Percentiles rank a stretch among this genome's conserved stretches.
Evolutionary conservation across 768 basidiomycete species (phyloP).

Genomic region (Suillus decipiens): DNA sequence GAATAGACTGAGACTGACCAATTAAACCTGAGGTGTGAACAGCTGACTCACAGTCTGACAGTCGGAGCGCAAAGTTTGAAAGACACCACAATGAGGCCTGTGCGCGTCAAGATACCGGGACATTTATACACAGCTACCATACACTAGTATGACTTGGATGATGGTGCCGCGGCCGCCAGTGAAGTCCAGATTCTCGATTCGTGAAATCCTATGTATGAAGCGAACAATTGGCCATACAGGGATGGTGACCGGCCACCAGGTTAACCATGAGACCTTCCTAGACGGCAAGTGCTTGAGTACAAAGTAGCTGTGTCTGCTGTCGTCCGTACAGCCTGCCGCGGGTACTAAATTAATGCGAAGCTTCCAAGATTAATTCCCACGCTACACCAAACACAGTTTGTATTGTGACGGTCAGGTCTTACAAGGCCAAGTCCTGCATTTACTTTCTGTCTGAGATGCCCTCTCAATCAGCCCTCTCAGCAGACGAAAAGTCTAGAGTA

Average conservation of each 20-base stretch:
- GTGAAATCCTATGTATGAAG: neutral
- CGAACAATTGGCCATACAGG: neutral
- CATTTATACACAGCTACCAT: neutral
- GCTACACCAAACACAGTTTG: slow-evolving; percentile 5
- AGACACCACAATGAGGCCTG: neutral
- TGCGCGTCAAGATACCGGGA: neutral
- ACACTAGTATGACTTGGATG: neutral
- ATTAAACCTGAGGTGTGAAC: neutral
- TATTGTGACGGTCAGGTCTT: slow-evolving; percentile 8
- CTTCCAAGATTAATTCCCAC: neutral
- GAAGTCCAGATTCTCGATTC: neutral
- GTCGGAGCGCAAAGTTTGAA: neutral
- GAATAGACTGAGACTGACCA: neutral
- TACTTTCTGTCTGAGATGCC: slow-evolving; percentile 54
- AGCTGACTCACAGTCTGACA: neutral
- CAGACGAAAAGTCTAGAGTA: slow-evolving; percentile 78
- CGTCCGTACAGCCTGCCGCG: neutral
- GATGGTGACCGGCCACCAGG: neutral
- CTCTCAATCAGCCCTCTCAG: slow-evolving; percentile 63
- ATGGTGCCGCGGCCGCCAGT: neutral
- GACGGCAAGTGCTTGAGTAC: neutral
- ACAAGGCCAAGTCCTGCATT: neutral
- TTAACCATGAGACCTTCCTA: neutral
- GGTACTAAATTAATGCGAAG: neutral
- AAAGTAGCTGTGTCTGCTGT: neutral